Evolutionary conservation across 331 rosid genomes (phyloP), one percentile per base, ranked within the genome.

Genomic region (Saraca asoca): DNA sequence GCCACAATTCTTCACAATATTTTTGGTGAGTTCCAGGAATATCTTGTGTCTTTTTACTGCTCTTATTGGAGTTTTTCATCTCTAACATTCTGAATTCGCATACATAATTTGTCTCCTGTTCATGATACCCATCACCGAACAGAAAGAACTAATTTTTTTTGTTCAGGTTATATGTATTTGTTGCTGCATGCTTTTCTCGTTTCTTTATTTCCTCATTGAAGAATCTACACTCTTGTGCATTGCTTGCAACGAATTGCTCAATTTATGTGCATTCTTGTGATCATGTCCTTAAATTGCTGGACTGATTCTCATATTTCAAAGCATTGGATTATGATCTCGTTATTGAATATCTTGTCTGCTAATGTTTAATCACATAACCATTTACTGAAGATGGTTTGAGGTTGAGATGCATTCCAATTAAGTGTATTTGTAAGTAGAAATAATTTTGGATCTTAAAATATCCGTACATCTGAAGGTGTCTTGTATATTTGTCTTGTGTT

Each of bases 61-160:
- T 52, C 39, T 60, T 37, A 20, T 54, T 59, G 70, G 74, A 72
- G 63, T 69, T 63, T 35, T 60, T 31, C 78, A 56, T 49, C 61
- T 43, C 58, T 8, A 53, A 18, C 64, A 49, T 62, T 64, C 61
- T 62, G 67, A 71, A 67, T 64, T 64, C 73, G 71, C 64, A 70
- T 85, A 64, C 81, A 78, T 78, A 68, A 35, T 69, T 69, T 81
- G 71, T 59, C 62, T 73, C 67, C 51, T 65, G 75, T 64, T 60
- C 1, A 43, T 64, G 72, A 66, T 37, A 79, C 62, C 49, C 70
- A 50, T 80, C 77, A 70, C 75, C 31, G 72, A 79, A 83, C 87
- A 78, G 87, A n/a, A 82, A 64, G 85, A 84, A 85, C 66, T 87
- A 90, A 85, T 87, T 84, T 84, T 79, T 81, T 84, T 82, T 85